These are phyloP conservation scores for Aureobasidium subglaciale DNA, from an alignment of 2,329 filamentous ascomycete genomes.

Conservation along the genomic window DNA sequence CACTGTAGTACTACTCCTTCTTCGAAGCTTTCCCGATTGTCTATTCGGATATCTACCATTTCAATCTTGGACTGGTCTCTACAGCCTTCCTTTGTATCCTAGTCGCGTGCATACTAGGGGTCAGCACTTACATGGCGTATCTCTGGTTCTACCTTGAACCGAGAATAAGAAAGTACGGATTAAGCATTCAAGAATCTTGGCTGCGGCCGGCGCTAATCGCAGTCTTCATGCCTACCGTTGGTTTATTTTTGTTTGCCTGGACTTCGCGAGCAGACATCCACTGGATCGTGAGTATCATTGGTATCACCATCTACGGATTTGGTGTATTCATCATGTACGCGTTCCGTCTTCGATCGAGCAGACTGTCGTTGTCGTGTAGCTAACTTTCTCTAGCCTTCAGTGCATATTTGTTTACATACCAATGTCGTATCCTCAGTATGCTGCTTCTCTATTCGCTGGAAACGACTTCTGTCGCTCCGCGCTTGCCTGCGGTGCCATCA, in stretches of 20 bases:
- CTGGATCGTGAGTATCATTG: constrained; percentile 37
- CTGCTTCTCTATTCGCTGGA: constrained; percentile 58
- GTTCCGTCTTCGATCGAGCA: too few relatives aligned
- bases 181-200: constrained; percentile 34
- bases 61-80: too few relatives aligned
- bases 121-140: too few relatives aligned
- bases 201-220: constrained; percentile 34
- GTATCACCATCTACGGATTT: constrained; percentile 23
- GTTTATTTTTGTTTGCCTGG: constrained; percentile 42
- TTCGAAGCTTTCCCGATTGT: too few relatives aligned
- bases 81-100: too few relatives aligned
- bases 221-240: constrained; percentile 35
- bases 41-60: too few relatives aligned
- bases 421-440: constrained; percentile 53
- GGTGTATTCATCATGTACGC: too few relatives aligned
- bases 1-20: too few relatives aligned
- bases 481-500: too few relatives aligned
- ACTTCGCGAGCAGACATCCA: constrained; percentile 28
- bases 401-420: constrained; percentile 42
- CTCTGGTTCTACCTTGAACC: constrained; percentile 30
- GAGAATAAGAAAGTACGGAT: constrained; percentile 35
- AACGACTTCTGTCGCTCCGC: constrained; percentile 54
- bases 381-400: too few relatives aligned
- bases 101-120: too few relatives aligned
- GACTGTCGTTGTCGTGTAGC: too few relatives aligned